Base-by-base conservation (phyloP, 768 basidiomycete species). In the Scleroderma citrinum region DNA sequence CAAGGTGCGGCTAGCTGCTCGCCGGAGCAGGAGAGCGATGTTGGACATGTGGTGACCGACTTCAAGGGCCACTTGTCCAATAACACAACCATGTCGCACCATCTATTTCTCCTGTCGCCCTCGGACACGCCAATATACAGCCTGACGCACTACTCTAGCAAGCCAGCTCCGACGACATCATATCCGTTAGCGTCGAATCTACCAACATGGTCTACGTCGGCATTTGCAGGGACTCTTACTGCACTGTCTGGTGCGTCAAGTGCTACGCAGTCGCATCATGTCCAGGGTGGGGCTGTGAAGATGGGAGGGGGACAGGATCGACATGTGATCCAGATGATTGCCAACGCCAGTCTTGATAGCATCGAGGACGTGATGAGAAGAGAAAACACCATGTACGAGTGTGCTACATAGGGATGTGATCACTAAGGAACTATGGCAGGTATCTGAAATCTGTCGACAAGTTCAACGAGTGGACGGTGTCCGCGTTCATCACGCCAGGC, bases 381-480 rank as follows among this genome's bases (percentile, higher is more conserved):
- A 58, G 89, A 91, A 62, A 81, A 76, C 55, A 70, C 76, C 52
- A 92, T 92, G 90, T 89, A 67, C 57, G 85, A 74, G 34, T n/a
- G 26, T 37, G 14, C 14, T 36, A 44, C 48, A 37, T 34, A 45
- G 8, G 21, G 17, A 39, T 11, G 23, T 20, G n/a, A 17, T 38
- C 20, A 31, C 47, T 59, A 59, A 50, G 63, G 47, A 40, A 50
- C 51, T 19, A 63, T 45, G 39, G 35, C 62, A 98, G 96, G 87
- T 97, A 97, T 68, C 75, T 97, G 49, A 95, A 94, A 64, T 81
- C 84, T 16, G 83, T 98, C 51, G 96, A 99, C 76, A 91, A 87
- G 71, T 96, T 97, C 71, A 97, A 98, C 62, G 96, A 98, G 64
- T 99, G 96, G 96, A 94, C 83, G 3, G 84, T 98, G 17, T 98